A percentile compares a stretch with the other conserved stretches of the same genome.
These are phyloP conservation scores for Ganoderma resinaceum DNA, from an alignment of 1,284 basidiomycete genomes.

Conservation along the genomic window DNA sequence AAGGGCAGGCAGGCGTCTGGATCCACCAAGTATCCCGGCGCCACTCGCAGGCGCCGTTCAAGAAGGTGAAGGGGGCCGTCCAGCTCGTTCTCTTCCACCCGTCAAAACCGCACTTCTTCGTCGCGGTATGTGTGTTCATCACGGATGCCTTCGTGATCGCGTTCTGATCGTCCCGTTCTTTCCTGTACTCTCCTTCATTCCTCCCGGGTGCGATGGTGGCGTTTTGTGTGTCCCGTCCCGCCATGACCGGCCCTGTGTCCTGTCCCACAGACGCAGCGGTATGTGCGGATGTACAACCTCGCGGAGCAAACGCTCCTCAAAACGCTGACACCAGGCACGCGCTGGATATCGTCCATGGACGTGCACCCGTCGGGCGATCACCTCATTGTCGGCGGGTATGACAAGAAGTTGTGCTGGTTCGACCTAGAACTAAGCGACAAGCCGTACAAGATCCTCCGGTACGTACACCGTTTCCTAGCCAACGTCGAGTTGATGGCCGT, in stretches of 20 bases:
- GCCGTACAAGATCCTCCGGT: constrained; percentile 96
- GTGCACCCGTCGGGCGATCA: constrained; percentile 97
- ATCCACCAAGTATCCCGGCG: constrained; percentile 95
- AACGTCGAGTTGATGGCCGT: constrained; percentile 1
- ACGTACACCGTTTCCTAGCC: constrained; percentile 22
- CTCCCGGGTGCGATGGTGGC: constrained; percentile 5
- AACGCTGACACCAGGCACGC: constrained; percentile 91
- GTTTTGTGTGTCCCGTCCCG: neutral
- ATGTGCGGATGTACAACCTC: constrained; percentile 95
- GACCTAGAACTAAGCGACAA: constrained; percentile 96
- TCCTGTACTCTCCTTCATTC: neutral
- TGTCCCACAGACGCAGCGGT: constrained; percentile 84
- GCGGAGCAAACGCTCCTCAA: constrained; percentile 93
- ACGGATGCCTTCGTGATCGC: neutral
- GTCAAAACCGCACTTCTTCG: constrained; percentile 93
- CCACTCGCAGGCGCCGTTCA: constrained; percentile 98
- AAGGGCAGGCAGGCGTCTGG: constrained; percentile 79
- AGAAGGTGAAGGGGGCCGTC: constrained; percentile 89
- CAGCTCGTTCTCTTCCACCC: constrained; percentile 97
- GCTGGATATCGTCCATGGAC: constrained; percentile 97
- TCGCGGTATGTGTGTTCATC: constrained; percentile 72
- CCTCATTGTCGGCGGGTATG: constrained; percentile 96
- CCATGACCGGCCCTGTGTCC: neutral
- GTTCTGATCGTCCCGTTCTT: constrained; percentile 3
- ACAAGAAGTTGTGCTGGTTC: constrained; percentile 98